Conservation (phyloP, 148 eudicot genomes). For the Cornus suecica region DNA sequence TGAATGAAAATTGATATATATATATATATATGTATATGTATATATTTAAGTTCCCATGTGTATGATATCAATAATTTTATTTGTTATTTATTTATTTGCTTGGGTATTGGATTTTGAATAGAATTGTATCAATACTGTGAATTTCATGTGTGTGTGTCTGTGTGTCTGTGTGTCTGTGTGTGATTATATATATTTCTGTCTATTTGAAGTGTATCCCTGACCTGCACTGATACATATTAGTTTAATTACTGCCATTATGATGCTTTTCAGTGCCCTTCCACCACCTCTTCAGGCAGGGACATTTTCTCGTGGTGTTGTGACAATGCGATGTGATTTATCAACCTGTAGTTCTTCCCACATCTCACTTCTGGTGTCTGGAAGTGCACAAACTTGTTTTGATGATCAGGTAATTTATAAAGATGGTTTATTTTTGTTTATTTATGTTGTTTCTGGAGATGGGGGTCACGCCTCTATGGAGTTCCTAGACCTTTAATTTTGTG, state of each 20-base stretch:
- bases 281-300: conserved; percentile 98
- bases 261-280: conserved; percentile 82
- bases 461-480: neutral
- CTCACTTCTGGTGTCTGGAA: conserved; percentile 89
- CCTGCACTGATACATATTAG: neutral
- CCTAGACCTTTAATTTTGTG: conserved; percentile 7
- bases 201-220: neutral
- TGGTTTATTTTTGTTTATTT: neutral
- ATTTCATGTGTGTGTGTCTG: neutral
- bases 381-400: conserved; percentile 98
- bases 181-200: no score
- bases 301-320: conserved; percentile 95
- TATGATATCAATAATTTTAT: no score
- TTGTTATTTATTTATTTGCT: neutral
- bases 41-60: conserved; percentile 2
- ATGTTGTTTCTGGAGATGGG: neutral
- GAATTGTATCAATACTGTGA: neutral
- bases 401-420: conserved; percentile 61
- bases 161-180: no score
- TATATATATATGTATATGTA: conserved; percentile 5
- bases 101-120: neutral
- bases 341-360: conserved; percentile 85
- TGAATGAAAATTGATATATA: neutral
- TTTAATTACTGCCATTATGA: conserved; percentile 10
- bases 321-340: conserved; percentile 93